These are phyloP conservation scores for Lipomyces sp. DNA, from an alignment of 805 yeast genomes.

Conservation along the genomic window DNA sequence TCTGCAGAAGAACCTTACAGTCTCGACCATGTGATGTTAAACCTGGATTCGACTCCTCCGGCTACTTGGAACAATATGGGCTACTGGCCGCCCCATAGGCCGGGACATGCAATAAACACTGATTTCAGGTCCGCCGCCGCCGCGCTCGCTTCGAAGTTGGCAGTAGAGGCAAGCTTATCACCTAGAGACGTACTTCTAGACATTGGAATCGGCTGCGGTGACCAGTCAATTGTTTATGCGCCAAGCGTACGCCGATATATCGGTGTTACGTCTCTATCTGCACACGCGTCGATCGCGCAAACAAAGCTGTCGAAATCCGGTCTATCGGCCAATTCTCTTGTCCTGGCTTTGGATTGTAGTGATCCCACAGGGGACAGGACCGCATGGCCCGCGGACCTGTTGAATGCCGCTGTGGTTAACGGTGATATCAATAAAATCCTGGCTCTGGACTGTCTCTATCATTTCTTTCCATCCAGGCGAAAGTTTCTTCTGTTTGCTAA, in stretches of 20 bases:
- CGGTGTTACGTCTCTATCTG: slow-evolving; percentile 18
- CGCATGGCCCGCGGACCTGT: slow-evolving; percentile 15
- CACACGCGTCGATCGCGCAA: slow-evolving; percentile 12
- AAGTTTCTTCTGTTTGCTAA: slow-evolving; percentile 11
- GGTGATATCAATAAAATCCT: slow-evolving; percentile 14
- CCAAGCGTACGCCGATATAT: slow-evolving; percentile 7
- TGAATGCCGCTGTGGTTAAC: slow-evolving; percentile 1
- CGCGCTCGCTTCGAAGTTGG: slow-evolving; percentile 10
- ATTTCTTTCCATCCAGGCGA: slow-evolving; percentile 16
- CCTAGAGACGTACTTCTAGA: slow-evolving; percentile 14
- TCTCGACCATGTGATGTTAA: slow-evolving; percentile 24
- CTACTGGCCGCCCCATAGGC: slow-evolving; percentile 10
- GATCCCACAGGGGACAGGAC: background rate
- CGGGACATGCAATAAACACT: background rate
- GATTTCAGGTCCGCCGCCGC: slow-evolving; percentile 8
- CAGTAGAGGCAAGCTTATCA: slow-evolving; percentile 8
- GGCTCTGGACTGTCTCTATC: slow-evolving; percentile 24
- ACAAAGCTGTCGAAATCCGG: background rate
- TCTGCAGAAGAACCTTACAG: background rate
- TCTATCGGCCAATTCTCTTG: background rate
- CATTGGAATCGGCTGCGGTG: slow-evolving; percentile 28
- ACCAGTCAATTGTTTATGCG: slow-evolving; percentile 22
- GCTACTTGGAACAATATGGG: slow-evolving; percentile 29
- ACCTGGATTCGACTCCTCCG: slow-evolving; percentile 6
- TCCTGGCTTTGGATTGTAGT: slow-evolving; percentile 19